These are phyloP conservation scores for Calocera viscosa DNA, from an alignment of 768 basidiomycete species.

Conservation along the genomic window DNA sequence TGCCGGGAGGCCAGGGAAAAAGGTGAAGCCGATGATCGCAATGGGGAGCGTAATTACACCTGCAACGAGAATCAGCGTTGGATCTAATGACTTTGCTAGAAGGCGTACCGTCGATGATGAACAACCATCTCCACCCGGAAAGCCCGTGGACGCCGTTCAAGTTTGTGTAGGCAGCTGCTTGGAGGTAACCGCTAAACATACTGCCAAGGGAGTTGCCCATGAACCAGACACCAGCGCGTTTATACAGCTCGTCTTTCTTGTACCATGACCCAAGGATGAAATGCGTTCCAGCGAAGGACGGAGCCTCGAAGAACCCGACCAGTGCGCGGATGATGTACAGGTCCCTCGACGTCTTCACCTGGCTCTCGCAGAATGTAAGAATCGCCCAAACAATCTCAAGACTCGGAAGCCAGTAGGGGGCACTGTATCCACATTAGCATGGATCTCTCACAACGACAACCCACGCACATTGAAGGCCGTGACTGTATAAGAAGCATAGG, in stretches of 20 bases:
- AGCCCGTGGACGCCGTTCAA: constrained; percentile 17
- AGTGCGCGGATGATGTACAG: constrained; percentile 23
- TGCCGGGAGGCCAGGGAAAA: constrained; percentile 19
- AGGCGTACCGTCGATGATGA: neutral
- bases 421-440: constrained; percentile 13
- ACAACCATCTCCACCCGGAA: constrained; percentile 16
- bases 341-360: constrained; percentile 12
- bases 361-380: neutral
- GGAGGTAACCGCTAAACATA: constrained; percentile 1
- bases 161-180: constrained; percentile 16
- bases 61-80: neutral
- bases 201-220: neutral
- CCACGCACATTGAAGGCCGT: neutral
- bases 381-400: constrained; percentile 13
- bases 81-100: neutral
- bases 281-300: constrained; percentile 20
- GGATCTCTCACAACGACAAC: neutral
- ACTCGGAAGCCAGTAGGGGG: constrained; percentile 17
- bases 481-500: constrained; percentile 17
- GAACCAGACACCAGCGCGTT: constrained; percentile 14
- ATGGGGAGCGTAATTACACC: constrained; percentile 9
- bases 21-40: constrained; percentile 19
- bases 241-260: constrained; percentile 13
- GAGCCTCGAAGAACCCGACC: constrained; percentile 21
- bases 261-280: constrained; percentile 18